Conservation (phyloP, 2,329 filamentous ascomycete genomes). For the Neoarthrinium moseri region DNA sequence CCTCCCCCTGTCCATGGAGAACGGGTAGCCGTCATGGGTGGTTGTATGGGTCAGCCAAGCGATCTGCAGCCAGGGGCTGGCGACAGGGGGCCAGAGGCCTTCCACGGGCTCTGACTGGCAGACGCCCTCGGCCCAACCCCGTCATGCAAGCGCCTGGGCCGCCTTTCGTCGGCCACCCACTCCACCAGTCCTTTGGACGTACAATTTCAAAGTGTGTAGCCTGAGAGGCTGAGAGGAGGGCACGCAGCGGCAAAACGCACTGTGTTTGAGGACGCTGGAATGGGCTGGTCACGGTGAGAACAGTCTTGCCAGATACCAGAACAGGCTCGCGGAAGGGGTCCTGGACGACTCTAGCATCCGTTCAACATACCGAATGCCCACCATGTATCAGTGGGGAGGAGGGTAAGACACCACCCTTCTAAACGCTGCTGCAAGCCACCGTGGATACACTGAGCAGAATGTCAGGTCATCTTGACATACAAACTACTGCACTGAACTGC, state of each 20-base stretch:
- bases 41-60: constrained; percentile 22
- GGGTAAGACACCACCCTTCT: constrained; percentile 1
- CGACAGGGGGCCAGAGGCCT: constrained; percentile 16
- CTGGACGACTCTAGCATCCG: no score
- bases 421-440: not conserved
- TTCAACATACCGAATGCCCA: no score
- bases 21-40: constrained; percentile 18
- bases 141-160: constrained; percentile 29
- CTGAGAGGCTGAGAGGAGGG: constrained; percentile 15
- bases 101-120: constrained; percentile 17
- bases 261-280: constrained; percentile 16
- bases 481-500: not conserved
- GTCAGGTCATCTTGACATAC: constrained; percentile 4
- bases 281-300: no score
- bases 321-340: no score
- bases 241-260: constrained; percentile 24
- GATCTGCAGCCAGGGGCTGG: constrained; percentile 29
- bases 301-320: no score
- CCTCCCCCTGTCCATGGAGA: constrained; percentile 5
- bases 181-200: constrained; percentile 13
- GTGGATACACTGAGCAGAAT: not conserved
- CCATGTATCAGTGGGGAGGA: not conserved
- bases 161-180: constrained; percentile 20
- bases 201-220: constrained; percentile 15
- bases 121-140: constrained; percentile 4